Conservation (phyloP, 768 basidiomycete genomes). For the Lentinula edodes region DNA sequence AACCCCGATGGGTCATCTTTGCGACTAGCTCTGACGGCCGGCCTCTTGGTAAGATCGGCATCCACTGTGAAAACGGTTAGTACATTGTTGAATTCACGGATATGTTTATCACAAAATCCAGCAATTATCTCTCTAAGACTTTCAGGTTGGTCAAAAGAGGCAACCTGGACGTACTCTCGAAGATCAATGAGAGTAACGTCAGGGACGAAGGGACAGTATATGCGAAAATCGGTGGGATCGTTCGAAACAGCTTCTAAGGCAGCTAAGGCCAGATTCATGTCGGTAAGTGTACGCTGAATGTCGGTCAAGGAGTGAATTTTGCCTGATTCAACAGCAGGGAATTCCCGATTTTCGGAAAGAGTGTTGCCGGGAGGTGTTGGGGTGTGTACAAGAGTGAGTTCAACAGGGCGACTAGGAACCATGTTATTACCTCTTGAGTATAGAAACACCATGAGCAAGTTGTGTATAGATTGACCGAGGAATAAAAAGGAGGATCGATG, state of each 20-base stretch:
- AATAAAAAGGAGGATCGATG: background rate
- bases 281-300: constrained; percentile 89
- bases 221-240: constrained; percentile 93
- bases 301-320: constrained; percentile 88
- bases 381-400: constrained; percentile 93
- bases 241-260: constrained; percentile 87
- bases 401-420: constrained; percentile 98
- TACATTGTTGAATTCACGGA: constrained; percentile 98
- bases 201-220: constrained; percentile 93
- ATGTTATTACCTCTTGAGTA: constrained; percentile 89
- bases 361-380: constrained; percentile 53
- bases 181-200: constrained; percentile 97
- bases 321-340: constrained; percentile 84
- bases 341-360: constrained; percentile 85
- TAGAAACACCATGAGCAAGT: constrained; percentile 6
- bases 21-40: constrained; percentile 88
- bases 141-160: constrained; percentile 94
- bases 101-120: constrained; percentile 88
- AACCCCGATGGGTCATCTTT: constrained; percentile 92
- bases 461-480: background rate
- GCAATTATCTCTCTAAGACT: constrained; percentile 90
- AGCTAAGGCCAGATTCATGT: constrained; percentile 92
- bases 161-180: constrained; percentile 94
- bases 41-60: constrained; percentile 97
- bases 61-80: constrained; percentile 98